Evolutionary conservation across 2,329 filamentous ascomycete species (phyloP).

Genomic region (Aureobasidium sp.): DNA sequence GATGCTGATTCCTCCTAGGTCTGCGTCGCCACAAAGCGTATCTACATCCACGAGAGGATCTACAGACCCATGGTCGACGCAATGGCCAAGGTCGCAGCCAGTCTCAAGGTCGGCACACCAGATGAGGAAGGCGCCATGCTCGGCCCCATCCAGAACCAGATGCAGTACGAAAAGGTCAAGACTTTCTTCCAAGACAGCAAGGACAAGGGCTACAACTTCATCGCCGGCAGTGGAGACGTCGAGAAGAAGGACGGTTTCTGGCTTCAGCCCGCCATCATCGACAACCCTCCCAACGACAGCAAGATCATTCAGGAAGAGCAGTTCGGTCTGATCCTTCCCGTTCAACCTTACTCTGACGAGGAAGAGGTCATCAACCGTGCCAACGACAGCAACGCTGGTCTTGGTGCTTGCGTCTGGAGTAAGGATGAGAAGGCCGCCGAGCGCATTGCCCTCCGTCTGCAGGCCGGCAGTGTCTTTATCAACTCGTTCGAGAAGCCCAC

Average conservation of each 20-base stretch:
- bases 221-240: conserved; percentile 45
- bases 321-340: conserved; percentile 39
- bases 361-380: conserved; percentile 39
- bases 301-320: conserved; percentile 41
- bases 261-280: conserved; percentile 38
- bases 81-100: conserved; percentile 37
- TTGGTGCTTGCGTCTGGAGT: conserved; percentile 47
- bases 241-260: conserved; percentile 29
- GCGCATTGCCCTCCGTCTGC: conserved; percentile 38
- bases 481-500: conserved; percentile 43
- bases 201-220: conserved; percentile 39
- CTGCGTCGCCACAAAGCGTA: conserved; percentile 44
- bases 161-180: conserved; percentile 46
- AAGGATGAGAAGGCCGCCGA: conserved; percentile 41
- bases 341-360: conserved; percentile 37
- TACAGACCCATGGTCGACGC: conserved; percentile 40
- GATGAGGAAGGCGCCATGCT: conserved; percentile 38
- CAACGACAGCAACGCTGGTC: conserved; percentile 42
- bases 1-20: conserved; percentile 21
- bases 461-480: conserved; percentile 49
- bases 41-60: conserved; percentile 50
- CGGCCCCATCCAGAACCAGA: conserved; percentile 50
- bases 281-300: conserved; percentile 34
- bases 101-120: conserved; percentile 35
- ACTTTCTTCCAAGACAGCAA: conserved; percentile 31